Evolutionary conservation across 106 monocot species (phyloP), one percentile per base, ranked within the genome.

Genomic region (Acorus calamus): DNA sequence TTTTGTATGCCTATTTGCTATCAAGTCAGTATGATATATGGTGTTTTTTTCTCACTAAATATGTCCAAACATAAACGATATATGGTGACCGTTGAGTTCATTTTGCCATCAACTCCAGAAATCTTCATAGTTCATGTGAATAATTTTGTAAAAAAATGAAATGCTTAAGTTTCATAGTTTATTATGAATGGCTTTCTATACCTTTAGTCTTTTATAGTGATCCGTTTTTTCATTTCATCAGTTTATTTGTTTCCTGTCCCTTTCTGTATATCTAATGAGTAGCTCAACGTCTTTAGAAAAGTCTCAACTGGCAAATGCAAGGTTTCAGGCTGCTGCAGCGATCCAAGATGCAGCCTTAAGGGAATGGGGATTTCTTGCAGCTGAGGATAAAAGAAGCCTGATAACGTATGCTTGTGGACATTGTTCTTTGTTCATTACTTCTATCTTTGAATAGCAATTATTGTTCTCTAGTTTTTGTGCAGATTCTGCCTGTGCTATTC

Each of bases 401-500:
- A 88, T 88, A 60, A 42, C 76, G 87, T 88, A 76, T 65, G 81
- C 46, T 66, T 57, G 45, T 47, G 47, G 12, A 11, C 4, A 50
- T 47, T 50, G 11, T 12, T 64, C 41, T 3, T 12, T 50, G 48
- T 64, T 46, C 61, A 3, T 28, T 28, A 0, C 28, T 28, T 28
- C 28, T 28, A 42, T 14, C 60, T 61, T 5, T 56, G 12, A 11
- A 56, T 56, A 13, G 28, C 3, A 11, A 56, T 56, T 13, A 57
- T 57, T 57, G 10, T 4, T 8, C 14, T 57, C n/a, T 50, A 46
- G 52, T 14, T 65, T 42, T 55, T 54, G 52, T 86, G 63, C 60
- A 96, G 94, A 62, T 92, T 83, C 67, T 98, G 88, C 71, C 55
- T 98, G 53, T 62, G 69, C 60, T 92, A 79, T 74, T 80, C 81